A percentile compares a stretch with the other conserved stretches of the same genome.
phyloP scores from a whole-genome alignment of 164 flowering plant species.

The Sedum album region DNA sequence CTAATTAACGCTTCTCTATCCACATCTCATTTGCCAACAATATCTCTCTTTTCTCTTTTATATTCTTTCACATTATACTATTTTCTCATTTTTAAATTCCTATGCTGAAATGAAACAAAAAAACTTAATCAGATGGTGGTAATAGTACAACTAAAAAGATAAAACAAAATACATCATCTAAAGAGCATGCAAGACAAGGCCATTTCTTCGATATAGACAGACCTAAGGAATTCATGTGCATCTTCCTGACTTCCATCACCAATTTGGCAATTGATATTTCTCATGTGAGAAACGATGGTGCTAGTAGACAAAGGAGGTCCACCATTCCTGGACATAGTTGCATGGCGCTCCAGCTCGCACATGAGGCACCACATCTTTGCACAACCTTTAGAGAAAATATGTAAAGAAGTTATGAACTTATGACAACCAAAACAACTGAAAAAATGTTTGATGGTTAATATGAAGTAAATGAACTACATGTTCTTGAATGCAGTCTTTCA shows the following conservation, averaged over 20 bases:
- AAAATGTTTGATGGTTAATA: background rate
- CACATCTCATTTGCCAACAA: no score
- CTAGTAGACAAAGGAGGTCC: constrained; percentile 63
- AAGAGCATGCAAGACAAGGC: background rate
- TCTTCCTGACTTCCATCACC: constrained; percentile 94
- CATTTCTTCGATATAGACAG: constrained; percentile 4
- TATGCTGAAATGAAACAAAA: no score
- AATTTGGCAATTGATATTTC: constrained; percentile 47
- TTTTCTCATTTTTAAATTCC: no score
- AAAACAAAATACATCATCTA: background rate
- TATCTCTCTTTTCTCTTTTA: no score
- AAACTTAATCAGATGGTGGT: no score
- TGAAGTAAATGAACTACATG: constrained; percentile 29
- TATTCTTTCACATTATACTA: no score
- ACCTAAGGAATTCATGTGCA: constrained; percentile 95
- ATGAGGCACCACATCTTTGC: constrained; percentile 72
- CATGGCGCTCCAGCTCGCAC: constrained; percentile 79
- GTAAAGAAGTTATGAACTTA: background rate
- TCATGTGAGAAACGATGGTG: constrained; percentile 52
- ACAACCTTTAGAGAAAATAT: constrained; percentile 27
- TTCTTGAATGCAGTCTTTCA: constrained; percentile 58
- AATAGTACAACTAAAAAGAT: no score
- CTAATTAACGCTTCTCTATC: no score
- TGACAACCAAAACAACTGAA: background rate
- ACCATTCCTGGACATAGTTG: constrained; percentile 42